Evolutionary conservation across 176 grass and related monocot genomes (phyloP), one percentile per base, ranked within the genome.

Genomic region (Oryza longistaminata): DNA sequence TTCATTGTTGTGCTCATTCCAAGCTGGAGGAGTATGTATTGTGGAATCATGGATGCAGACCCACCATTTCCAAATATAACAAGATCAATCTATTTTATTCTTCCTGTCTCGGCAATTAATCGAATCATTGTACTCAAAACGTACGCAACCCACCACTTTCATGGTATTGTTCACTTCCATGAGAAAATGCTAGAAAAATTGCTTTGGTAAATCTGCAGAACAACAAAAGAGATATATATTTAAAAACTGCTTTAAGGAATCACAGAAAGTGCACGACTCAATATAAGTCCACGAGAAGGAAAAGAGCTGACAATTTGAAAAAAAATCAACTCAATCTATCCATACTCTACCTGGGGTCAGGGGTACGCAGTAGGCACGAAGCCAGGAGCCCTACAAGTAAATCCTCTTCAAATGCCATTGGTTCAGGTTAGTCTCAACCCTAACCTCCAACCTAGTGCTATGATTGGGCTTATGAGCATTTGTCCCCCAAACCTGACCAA

Each of bases 401-500:
- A 83, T 61, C 75, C 75, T 83, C 74, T 70, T 17, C 39, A 75
- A 69, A 74, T 80, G 84, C 29, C 49, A 85, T 46, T 70, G 25
- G 74, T 27, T 62, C 44, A 78, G 74, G 24, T 71, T 33, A 62
- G 46, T 25, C 64, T 81, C 39, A 37, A 68, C 67, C 68, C 71
- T 60, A 45, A 74, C 39, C 37, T 75, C 40, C 65, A 65, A 75
- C 3, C 48, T 64, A 29, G 62, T 64, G 62, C 39, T 50, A 85
- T 89, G 81, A 85, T 80, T 74, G 76, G 49, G 35, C 82, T 75
- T 81, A 68, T 80, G 58, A 79, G 75, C 33, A 71, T 37, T 55
- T 70, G 42, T 60, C 26, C 74, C 64, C 19, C 44, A 67, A 13
- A 72, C 29, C 70, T 76, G 71, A 85, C 78, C 65, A 78, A 86